A percentile compares a stretch with the other conserved stretches of the same genome.
These are phyloP conservation scores for Colletotrichum lindemuthianum DNA, from an alignment of 2,329 filamentous ascomycete genomes.

Conservation along the genomic window DNA sequence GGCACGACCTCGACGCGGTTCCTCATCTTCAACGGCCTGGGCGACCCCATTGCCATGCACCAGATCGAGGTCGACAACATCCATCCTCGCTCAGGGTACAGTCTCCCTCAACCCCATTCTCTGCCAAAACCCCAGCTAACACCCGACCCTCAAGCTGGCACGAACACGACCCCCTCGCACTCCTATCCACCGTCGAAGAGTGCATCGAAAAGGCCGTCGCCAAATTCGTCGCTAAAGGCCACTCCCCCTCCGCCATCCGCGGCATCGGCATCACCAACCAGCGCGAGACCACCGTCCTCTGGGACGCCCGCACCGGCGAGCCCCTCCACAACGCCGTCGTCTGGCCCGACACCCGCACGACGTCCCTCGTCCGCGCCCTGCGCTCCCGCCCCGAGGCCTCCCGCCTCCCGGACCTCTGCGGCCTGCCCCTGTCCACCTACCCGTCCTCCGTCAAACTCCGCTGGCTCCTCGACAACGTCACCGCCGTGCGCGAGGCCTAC, in stretches of 20 bases:
- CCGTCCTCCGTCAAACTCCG: slow-evolving; percentile 86
- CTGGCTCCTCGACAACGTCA: slow-evolving; percentile 81
- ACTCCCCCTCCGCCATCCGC: slow-evolving; percentile 74
- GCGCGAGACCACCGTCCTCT: slow-evolving; percentile 86
- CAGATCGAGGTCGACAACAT: slow-evolving; percentile 89
- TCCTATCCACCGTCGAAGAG: slow-evolving; percentile 77
- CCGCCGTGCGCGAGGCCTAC: slow-evolving; percentile 77
- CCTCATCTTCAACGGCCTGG: slow-evolving; percentile 85
- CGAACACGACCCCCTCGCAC: slow-evolving; percentile 84
- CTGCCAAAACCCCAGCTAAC: not conserved
- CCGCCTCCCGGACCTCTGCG: slow-evolving; percentile 75
- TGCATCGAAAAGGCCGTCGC: slow-evolving; percentile 83
- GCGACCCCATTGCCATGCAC: slow-evolving; percentile 82
- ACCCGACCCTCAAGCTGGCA: slow-evolving; percentile 73
- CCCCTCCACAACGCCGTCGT: slow-evolving; percentile 86
- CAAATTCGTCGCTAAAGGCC: slow-evolving; percentile 76
- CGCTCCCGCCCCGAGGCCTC: slow-evolving; percentile 75
- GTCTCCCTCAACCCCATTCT: slow-evolving; percentile 43
- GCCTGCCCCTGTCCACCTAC: slow-evolving; percentile 87
- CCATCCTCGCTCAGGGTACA: slow-evolving; percentile 84
- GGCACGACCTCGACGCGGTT: slow-evolving; percentile 91
- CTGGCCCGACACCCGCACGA: slow-evolving; percentile 88
- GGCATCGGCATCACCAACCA: slow-evolving; percentile 90
- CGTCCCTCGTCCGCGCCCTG: slow-evolving; percentile 77
- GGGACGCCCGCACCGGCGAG: slow-evolving; percentile 84